Evolutionary conservation across 192 early-diverging fungal genomes (phyloP), one percentile per base, ranked within the genome.

Genomic region (Gorgonomyces haynaldii): DNA sequence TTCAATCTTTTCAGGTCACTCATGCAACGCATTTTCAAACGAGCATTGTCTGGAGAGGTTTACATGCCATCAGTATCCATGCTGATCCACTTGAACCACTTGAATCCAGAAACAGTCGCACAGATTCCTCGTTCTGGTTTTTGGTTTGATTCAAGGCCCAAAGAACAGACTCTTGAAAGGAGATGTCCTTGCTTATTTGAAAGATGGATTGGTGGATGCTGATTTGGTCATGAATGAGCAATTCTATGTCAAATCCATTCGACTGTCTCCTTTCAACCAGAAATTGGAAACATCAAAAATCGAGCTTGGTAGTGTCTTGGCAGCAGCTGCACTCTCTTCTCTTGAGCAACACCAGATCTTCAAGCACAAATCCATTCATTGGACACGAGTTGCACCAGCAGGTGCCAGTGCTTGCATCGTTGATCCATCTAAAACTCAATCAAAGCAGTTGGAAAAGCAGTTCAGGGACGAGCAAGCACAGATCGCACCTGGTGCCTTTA

Each of bases 151-250:
- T 37, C 9, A 8, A 54, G 52, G 52, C 25, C 52, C 52, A 54
- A 54, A 54, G 50, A 54, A 54, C 29, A 4, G 50, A 52, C 16
- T 54, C 23, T 42, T 54, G 52, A 54, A 54, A 42, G 52, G 52
- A 10, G 52, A 54, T 21, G 43, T 54, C 7, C 16, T 54, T 8
- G 52, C 52, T 3, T 54, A 19, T 17, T 31, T 54, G 9, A 40
- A 46, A 46, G 32, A 15, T 46, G 39, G 39, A 16, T 10, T 4
- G 5, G 34, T 10, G 20, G 28, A 46, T 36, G 13, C 45, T 46
- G 13, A 8, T 23, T 41, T 41, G 39, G 12, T 23, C 39, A n/a
- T n/a, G n/a, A n/a, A n/a, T n/a, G n/a, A n/a, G n/a, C n/a, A n/a
- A n/a, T n/a, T n/a, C n/a, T n/a, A n/a, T n/a, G n/a, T n/a, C n/a